These are phyloP conservation scores for Podaxis sp. DNA, from an alignment of 768 basidiomycete species.

Conservation along the genomic window DNA sequence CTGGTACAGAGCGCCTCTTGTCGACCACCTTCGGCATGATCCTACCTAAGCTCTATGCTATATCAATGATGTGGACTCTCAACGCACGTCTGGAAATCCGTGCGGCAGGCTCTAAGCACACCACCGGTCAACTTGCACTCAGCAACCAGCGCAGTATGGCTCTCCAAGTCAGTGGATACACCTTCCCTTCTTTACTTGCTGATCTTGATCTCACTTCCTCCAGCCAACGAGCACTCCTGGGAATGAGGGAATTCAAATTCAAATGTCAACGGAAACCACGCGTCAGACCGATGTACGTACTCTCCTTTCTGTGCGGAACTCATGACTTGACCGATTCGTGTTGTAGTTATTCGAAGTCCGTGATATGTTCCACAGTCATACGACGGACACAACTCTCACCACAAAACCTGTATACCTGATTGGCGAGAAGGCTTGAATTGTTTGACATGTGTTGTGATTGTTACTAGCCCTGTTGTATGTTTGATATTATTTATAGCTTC, in stretches of 20 bases:
- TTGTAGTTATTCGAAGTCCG: neutral
- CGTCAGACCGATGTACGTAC: neutral
- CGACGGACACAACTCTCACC: neutral
- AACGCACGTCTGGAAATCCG: conserved; percentile 12
- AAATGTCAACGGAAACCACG: conserved; percentile 5
- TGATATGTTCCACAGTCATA: neutral
- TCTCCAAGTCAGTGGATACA: neutral
- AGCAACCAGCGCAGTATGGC: neutral
- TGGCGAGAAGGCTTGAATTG: neutral
- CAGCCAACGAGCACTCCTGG: neutral
- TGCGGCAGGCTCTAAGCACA: neutral
- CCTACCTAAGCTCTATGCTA: conserved; percentile 27
- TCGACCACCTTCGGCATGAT: conserved; percentile 28
- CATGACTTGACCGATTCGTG: neutral
- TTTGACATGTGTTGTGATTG: neutral
- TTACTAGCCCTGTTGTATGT: neutral
- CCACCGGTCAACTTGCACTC: neutral
- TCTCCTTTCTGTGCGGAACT: no score
- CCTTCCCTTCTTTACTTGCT: neutral
- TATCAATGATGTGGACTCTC: conserved; percentile 14
- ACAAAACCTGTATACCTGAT: neutral
- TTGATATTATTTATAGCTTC: neutral
- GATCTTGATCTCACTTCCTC: neutral
- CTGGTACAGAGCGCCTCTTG: conserved; percentile 22
- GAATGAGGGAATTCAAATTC: neutral